These are phyloP conservation scores for Euryodendron excelsum DNA, from an alignment of 148 eudicot species.

Conservation along the genomic window DNA sequence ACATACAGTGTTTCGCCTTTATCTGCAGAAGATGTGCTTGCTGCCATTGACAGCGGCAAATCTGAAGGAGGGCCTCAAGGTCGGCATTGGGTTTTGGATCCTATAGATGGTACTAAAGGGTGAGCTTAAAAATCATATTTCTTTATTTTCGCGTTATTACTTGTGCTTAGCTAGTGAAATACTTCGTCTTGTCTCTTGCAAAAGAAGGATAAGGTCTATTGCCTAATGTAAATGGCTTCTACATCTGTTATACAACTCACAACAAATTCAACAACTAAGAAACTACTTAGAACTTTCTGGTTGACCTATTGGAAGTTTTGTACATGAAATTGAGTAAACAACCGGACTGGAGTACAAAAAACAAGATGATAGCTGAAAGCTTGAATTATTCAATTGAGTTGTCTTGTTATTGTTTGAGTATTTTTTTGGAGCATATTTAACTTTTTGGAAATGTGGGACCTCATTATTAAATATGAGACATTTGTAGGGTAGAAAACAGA, in stretches of 20 bases:
- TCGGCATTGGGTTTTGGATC: conserved; percentile 97
- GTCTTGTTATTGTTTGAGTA: not conserved
- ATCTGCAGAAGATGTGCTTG: conserved; percentile 70
- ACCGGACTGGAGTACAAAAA: not conserved
- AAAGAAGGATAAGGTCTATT: not conserved
- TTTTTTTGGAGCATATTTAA: not conserved
- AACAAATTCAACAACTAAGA: not conserved
- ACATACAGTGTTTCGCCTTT: conserved; percentile 45
- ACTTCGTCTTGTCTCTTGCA: not conserved
- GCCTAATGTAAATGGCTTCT: not conserved
- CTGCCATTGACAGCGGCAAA: conserved; percentile 79
- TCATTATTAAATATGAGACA: too few relatives aligned
- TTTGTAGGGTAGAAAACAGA: too few relatives aligned
- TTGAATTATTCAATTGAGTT: not conserved
- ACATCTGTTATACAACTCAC: too few relatives aligned
- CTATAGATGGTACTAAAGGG: conserved; percentile 99
- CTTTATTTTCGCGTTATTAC: not conserved
- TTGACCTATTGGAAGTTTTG: not conserved
- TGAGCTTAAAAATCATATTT: conserved; percentile 28
- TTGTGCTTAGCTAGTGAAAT: not conserved
- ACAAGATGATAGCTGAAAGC: not conserved
- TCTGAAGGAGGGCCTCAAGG: conserved; percentile 94
- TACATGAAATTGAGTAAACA: not conserved
- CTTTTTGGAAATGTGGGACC: not conserved
- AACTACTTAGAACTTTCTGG: not conserved